These are phyloP conservation scores for Ogataea parapolymorpha DNA, from an alignment of 805 yeast genomes.

Conservation along the genomic window DNA sequence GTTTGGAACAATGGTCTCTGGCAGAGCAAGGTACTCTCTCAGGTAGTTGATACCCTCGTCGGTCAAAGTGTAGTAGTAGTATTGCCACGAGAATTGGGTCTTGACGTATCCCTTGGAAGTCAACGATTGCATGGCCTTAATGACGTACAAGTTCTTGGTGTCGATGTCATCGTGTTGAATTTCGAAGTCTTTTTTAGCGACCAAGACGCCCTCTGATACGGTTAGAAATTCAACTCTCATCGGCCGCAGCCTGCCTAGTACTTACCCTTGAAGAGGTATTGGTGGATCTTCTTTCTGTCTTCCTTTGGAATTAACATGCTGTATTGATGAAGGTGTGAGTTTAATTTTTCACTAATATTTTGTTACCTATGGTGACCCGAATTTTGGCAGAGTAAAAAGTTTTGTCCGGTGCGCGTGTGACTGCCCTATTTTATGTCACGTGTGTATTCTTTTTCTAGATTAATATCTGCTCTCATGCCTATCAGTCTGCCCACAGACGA, in stretches of 20 bases:
- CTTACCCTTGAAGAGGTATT: slow-evolving; percentile 97
- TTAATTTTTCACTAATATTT: slow-evolving; percentile 11
- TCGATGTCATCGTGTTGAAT: slow-evolving; percentile 97
- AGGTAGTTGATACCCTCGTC: slow-evolving; percentile 99
- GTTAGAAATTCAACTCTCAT: slow-evolving; percentile 17
- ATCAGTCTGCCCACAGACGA: slow-evolving; percentile 4
- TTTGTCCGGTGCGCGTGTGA: slow-evolving; percentile 8
- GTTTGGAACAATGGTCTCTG: slow-evolving; percentile 97
- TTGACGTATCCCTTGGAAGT: slow-evolving; percentile 98
- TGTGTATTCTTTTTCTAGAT: not conserved
- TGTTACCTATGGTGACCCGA: slow-evolving; percentile 9
- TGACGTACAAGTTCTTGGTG: slow-evolving; percentile 95
- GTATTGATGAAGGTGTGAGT: slow-evolving; percentile 24
- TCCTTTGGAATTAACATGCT: slow-evolving; percentile 99
- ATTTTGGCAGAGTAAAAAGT: slow-evolving; percentile 12
- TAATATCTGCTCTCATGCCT: slow-evolving; percentile 1
- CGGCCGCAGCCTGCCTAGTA: slow-evolving; percentile 21
- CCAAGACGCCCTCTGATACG: slow-evolving; percentile 92
- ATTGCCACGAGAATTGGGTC: slow-evolving; percentile 99
- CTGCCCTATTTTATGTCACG: slow-evolving; percentile 12
- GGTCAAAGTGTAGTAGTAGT: slow-evolving; percentile 99
- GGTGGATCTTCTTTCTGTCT: slow-evolving; percentile 99
- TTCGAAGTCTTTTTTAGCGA: slow-evolving; percentile 98
- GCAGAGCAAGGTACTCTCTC: slow-evolving; percentile 97
- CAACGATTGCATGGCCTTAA: slow-evolving; percentile 99